Base-by-base conservation (phyloP, 805 yeast species). In the Ogataea pignaliae region DNA sequence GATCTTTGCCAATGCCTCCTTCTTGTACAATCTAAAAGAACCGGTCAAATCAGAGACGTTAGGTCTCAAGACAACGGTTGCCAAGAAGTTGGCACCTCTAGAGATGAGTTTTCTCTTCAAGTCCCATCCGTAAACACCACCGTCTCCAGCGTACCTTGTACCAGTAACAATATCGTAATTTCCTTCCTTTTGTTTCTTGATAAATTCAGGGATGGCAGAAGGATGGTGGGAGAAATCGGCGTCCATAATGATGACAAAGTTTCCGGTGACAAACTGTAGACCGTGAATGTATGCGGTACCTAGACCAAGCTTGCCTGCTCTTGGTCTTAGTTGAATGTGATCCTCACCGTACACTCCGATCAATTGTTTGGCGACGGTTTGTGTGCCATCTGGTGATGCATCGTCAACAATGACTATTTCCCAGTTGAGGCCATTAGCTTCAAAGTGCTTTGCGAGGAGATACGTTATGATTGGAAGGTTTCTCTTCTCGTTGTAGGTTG, bases 71-170 rank as follows among this genome's bases (percentile, higher is more conserved):
- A 81, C 78, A 18, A 81, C 76, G 30, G 85, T 72, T 35, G 91
- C 89, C 54, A 85, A 69, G 66, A 85, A 83, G 66, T 84, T 84
- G 57, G 91, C 91, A 35, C 90, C 90, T 60, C 90, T 73, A 13
- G 87, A 80, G 39, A 83, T 85, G 59, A 85, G 71, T 60, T 84
- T 84, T 59, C 91, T 71, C 72, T 84, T 83, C 63, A 84, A 74
- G 58, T 85, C 89, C 91, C 91, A 84, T 40, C 91, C 91, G 57
- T 75, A 85, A 29, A 84, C 91, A 39, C 91, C 91, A 29, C 91
- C 91, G 54, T 84, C 72, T 13, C 90, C 90, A 10, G 85, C 84
- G 55, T 85, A 84, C 57, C 91, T 75, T 9, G 91, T 85, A 41
- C 69, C 69, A 1, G 69, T 65, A 18, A 65, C 69, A 60, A 78